Evolutionary conservation across 1,284 basidiomycete species (phyloP), one percentile per base, ranked within the genome.

Genomic region (Caloboletus firmus): DNA sequence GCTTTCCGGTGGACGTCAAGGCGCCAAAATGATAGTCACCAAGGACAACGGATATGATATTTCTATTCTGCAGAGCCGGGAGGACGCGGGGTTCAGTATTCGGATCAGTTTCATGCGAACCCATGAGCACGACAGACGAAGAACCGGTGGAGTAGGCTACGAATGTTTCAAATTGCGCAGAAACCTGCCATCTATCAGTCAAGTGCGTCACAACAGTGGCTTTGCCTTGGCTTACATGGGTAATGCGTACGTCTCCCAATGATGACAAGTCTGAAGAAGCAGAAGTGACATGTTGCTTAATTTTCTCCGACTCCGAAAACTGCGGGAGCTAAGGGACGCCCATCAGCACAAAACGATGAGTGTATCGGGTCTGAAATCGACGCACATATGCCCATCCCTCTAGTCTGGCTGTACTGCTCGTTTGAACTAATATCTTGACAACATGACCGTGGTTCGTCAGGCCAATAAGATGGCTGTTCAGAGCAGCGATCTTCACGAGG

Each of bases 21-120:
- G 95, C 93, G 26, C 86, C 90, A 63, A 78, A 86, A 74, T 97
- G 94, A 70, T 94, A 95, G 71, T 97, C 93, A 5, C 95, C 95
- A 44, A 93, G 78, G 10, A 87, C 85, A 52, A 95, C 85, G 52
- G 91, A 91, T 58, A 95, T 93, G 52, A 95, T 80, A 37, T 78
- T 76, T 57, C 76, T 80, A 61, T 87, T 79, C 62, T 94, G 91
- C 20, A 96, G 73, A 22, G 78, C 79, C 1, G 88, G 85, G 4
- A 90, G 78, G 56, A 91, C 74, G 32, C 78, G 76, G 3, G 92
- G 88, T 41, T 64, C 63, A 41, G 75, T 74, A 18, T 71, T 70
- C 26, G 68, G 58, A 32, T 69, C 69, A 7, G 78, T 81, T 37
- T 74, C 68, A 17, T 73, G 74, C 41, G 78, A 74, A 36, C 84